Evolutionary conservation across 108 stramenopile species (phyloP), one percentile per base, ranked within the genome.

Genomic region (Pseudonitzschia multistriata): DNA sequence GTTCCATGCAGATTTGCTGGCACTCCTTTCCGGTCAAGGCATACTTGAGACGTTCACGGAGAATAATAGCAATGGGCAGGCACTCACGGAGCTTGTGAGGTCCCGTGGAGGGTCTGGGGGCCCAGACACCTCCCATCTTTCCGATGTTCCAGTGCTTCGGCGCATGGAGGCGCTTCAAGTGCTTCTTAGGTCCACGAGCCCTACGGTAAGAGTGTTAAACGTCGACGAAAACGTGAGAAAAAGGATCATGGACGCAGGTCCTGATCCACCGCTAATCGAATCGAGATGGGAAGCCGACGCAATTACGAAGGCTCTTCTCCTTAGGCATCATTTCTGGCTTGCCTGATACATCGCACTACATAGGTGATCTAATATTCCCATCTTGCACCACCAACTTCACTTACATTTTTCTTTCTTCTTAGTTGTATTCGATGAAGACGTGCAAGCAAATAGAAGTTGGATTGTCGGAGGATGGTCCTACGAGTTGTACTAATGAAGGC

Each of bases 1-100:
- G 96, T 79, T 98, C 94, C 97, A 99, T 99, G 90, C 97, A 98
- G 82, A 99, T 99, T 85, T 96, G 92, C 80, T 84, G 86, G 77
- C 95, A 94, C 83, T 99, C 99, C 83, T 94, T 91, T 70, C 87
- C 91, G 79, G 96, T 99, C 64, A 99, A 84, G 60, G 99, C 99
- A 79, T 99, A 99, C 97, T 99, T 99, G 15, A 99, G 96, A 65
- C 98, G 94, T 71, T 99, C 97, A 68, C 99, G 96, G 62, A 99
- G 91, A 81, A 99, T 97, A 77, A 99, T 81, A 60, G 81, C 63
- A 56, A 99, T 74, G 37, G 99, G 99, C 62, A 99, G 72, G 83
- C 96, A 99, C 80, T 99, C 98, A 60, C 97, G 96, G 62, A 85
- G 73, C 89, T 97, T 97, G 97, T 99, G 99, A 62, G 99, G 99